These are phyloP conservation scores for Tagetes erecta DNA, from an alignment of 129 eudicot genomes.

Conservation along the genomic window DNA sequence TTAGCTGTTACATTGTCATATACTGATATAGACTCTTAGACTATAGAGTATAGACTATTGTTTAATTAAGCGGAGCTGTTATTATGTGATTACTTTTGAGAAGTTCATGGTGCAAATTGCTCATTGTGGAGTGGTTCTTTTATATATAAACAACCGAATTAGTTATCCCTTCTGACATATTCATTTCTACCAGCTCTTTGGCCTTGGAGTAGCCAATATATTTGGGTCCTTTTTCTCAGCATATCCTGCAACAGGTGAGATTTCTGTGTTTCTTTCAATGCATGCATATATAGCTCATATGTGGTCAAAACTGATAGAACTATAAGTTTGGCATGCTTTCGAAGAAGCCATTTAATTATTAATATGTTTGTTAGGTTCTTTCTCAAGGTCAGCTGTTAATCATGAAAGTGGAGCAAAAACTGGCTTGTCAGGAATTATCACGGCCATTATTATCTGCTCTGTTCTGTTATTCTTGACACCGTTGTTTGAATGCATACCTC, in stretches of 20 bases:
- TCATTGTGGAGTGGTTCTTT: slow-evolving; percentile 10
- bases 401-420: slow-evolving; percentile 99
- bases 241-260: slow-evolving; percentile 94
- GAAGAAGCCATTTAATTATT: slow-evolving; percentile 10
- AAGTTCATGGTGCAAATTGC: slow-evolving; percentile 8
- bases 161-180: slow-evolving; percentile 10
- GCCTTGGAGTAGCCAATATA: slow-evolving; percentile 95
- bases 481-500: slow-evolving; percentile 87
- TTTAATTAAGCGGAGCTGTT: background rate
- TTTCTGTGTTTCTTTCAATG: background rate
- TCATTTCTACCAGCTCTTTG: slow-evolving; percentile 71
- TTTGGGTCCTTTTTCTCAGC: slow-evolving; percentile 82
- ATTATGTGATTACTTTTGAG: slow-evolving; percentile 16
- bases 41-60: background rate
- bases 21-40: background rate
- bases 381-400: slow-evolving; percentile 97
- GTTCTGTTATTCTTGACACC: slow-evolving; percentile 85
- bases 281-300: background rate
- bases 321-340: slow-evolving; percentile 26
- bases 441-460: slow-evolving; percentile 77
- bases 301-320: slow-evolving; percentile 10
- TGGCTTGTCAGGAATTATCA: slow-evolving; percentile 83
- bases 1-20: background rate
- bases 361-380: slow-evolving; percentile 66
- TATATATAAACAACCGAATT: slow-evolving; percentile 1